These are phyloP conservation scores for Acer yangbiense DNA, from an alignment of 345 rosid genomes.

Conservation along the genomic window DNA sequence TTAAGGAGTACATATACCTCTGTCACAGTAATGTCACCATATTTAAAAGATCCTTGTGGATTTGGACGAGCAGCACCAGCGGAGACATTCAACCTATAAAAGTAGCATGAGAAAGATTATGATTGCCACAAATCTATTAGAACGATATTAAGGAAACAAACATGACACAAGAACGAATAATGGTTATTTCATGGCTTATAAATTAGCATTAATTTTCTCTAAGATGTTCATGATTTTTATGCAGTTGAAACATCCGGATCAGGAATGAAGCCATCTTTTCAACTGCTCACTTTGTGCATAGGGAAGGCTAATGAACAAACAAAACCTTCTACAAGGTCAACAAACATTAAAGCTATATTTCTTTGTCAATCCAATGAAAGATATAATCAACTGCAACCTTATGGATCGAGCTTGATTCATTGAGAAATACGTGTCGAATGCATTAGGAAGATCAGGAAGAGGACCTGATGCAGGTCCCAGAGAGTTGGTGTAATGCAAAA, in stretches of 20 bases:
- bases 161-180: neutral
- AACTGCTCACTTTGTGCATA: constrained; percentile 12
- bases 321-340: neutral
- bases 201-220: constrained; percentile 1
- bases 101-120: constrained; percentile 14
- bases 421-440: constrained; percentile 69
- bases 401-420: constrained; percentile 98
- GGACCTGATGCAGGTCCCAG: constrained; percentile 86
- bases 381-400: constrained; percentile 61
- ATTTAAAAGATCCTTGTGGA: constrained; percentile 93
- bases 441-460: constrained; percentile 84
- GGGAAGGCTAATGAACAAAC: neutral
- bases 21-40: constrained; percentile 82
- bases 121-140: constrained; percentile 15
- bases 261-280: constrained; percentile 9
- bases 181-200: neutral
- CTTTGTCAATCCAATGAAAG: constrained; percentile 24
- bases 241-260: neutral
- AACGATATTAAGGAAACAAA: neutral
- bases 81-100: constrained; percentile 76
- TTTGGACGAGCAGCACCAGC: constrained; percentile 96
- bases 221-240: neutral
- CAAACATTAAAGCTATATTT: neutral
- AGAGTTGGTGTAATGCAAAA: constrained; percentile 85
- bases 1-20: constrained; percentile 78